A percentile compares a stretch with the other conserved stretches of the same genome.
Conservation (phyloP, 768 basidiomycete species). For the Tremella mesenterica region DNA sequence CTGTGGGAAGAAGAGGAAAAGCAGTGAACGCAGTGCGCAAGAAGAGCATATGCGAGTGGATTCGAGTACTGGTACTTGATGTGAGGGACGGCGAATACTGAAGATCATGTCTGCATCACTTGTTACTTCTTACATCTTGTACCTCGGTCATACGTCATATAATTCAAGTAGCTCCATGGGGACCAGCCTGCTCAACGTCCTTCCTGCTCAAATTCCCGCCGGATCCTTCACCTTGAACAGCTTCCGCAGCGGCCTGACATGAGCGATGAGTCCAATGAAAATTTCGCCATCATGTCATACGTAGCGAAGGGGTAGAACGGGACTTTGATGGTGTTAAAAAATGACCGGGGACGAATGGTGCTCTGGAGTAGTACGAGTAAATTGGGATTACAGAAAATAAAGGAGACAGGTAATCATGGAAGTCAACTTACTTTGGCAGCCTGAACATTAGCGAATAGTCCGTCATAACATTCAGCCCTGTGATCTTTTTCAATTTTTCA, state of each 20-base stretch:
- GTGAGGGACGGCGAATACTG: not conserved
- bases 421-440: not conserved
- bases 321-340: too few relatives aligned
- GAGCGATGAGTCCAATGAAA: not conserved
- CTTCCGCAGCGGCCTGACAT: constrained; percentile 13
- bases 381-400: not conserved
- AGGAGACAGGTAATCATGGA: not conserved
- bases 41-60: too few relatives aligned
- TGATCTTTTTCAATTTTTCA: too few relatives aligned
- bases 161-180: not conserved
- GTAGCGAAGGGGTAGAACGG: too few relatives aligned
- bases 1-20: too few relatives aligned
- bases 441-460: not conserved
- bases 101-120: not conserved
- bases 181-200: constrained; percentile 18
- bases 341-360: too few relatives aligned
- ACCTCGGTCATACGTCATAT: not conserved
- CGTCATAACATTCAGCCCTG: not conserved
- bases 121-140: not conserved
- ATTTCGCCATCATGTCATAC: too few relatives aligned
- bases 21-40: too few relatives aligned
- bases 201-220: constrained; percentile 12
- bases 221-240: constrained; percentile 11
- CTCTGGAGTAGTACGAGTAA: not conserved
- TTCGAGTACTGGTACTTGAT: too few relatives aligned